These are phyloP conservation scores for Kodamaea kakaduensis DNA, from an alignment of 805 yeast genomes.

Conservation along the genomic window DNA sequence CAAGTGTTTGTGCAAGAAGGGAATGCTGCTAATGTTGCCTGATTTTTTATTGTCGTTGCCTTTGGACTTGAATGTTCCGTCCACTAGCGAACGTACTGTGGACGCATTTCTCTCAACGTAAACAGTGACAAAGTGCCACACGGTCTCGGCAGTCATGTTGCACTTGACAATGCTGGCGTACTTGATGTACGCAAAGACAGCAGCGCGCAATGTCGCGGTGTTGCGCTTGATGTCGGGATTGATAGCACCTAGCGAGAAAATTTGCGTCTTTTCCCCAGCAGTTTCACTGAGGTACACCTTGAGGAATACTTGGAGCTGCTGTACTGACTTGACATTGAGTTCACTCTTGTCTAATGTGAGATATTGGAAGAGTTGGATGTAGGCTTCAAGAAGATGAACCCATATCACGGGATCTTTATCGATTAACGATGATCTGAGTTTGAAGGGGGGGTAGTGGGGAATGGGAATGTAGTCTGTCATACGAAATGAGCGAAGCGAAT, in stretches of 20 bases:
- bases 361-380: constrained; percentile 49
- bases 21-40: constrained; percentile 44
- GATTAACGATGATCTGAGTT: constrained; percentile 67
- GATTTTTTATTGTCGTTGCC: constrained; percentile 47
- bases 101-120: constrained; percentile 45
- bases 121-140: constrained; percentile 62
- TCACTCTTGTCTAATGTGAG: constrained; percentile 35
- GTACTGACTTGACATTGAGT: constrained; percentile 51
- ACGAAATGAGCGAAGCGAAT: too few relatives aligned
- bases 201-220: constrained; percentile 43
- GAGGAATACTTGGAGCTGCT: constrained; percentile 54
- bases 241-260: constrained; percentile 66
- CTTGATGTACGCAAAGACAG: constrained; percentile 49
- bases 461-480: constrained; percentile 50
- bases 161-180: constrained; percentile 52
- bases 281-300: constrained; percentile 58
- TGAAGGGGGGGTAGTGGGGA: constrained; percentile 71
- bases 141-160: constrained; percentile 53
- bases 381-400: constrained; percentile 67
- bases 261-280: constrained; percentile 54
- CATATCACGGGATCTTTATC: constrained; percentile 84
- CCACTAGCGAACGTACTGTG: constrained; percentile 49
- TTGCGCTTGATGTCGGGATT: constrained; percentile 63
- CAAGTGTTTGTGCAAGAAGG: constrained; percentile 49
- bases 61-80: constrained; percentile 49